Percentiles rank a stretch among this genome's conserved stretches.
Conservation (phyloP, 2,329 filamentous ascomycete genomes). For the Fusarium luffae region DNA sequence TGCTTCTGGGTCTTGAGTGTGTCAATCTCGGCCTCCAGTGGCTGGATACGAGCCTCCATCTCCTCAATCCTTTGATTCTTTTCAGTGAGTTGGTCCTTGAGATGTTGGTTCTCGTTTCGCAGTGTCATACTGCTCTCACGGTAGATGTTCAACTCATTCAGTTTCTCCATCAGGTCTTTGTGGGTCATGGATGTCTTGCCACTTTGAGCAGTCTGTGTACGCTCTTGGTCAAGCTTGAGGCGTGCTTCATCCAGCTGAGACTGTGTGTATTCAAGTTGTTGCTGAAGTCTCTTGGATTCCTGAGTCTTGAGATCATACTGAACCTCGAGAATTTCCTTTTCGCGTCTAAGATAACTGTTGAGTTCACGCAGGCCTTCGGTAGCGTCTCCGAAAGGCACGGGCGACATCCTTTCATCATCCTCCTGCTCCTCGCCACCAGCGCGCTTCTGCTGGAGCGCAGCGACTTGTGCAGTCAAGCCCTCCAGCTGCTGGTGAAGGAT, state of each 20-base stretch:
- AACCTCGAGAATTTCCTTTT: conserved; percentile 98
- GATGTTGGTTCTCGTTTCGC: conserved; percentile 84
- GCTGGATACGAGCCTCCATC: conserved; percentile 79
- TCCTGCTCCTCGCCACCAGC: conserved; percentile 57
- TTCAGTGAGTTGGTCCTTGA: conserved; percentile 79
- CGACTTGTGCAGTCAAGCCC: conserved; percentile 81
- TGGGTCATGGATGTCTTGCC: conserved; percentile 81
- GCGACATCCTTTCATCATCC: conserved; percentile 64
- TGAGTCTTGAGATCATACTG: conserved; percentile 90
- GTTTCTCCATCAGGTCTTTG: conserved; percentile 90
- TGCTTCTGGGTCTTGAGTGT: conserved; percentile 85
- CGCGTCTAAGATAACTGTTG: conserved; percentile 88
- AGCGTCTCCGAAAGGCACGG: conserved; percentile 66
- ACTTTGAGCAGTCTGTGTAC: conserved; percentile 77
- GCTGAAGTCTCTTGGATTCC: conserved; percentile 87
- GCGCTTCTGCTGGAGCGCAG: conserved; percentile 81
- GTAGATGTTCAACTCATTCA: conserved; percentile 95
- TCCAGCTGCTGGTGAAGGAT: conserved; percentile 91
- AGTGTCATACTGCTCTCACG: conserved; percentile 94
- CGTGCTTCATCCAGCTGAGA: conserved; percentile 89
- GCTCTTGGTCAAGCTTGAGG: conserved; percentile 91
- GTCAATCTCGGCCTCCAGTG: conserved; percentile 80
- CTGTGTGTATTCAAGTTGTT: conserved; percentile 89
- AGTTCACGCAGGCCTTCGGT: conserved; percentile 87
- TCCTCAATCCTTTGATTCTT: conserved; percentile 80